These are phyloP conservation scores for Agaricus blazei DNA, from an alignment of 768 basidiomycete species.

Conservation along the genomic window DNA sequence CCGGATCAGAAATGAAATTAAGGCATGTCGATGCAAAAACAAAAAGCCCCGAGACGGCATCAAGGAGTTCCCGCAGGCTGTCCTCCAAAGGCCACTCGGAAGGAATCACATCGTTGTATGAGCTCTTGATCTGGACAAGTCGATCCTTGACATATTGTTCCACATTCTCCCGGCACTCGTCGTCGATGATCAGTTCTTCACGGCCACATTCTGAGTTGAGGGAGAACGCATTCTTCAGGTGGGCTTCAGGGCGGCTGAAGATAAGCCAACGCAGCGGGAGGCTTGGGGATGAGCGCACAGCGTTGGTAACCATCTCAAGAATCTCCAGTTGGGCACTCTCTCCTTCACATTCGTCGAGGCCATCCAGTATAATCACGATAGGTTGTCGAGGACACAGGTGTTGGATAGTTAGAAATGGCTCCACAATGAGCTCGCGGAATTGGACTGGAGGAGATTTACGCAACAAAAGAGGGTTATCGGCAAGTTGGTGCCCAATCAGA, in stretches of 20 bases:
- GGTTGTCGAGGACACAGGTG: not conserved
- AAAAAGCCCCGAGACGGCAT: not conserved
- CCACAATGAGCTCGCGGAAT: constrained; percentile 2
- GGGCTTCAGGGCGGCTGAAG: not conserved
- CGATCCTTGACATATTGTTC: not conserved
- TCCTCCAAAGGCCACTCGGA: not conserved
- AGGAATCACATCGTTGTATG: not conserved
- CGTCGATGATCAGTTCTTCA: not conserved
- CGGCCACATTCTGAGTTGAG: not conserved
- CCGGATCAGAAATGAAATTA: not conserved
- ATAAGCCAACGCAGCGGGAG: not conserved
- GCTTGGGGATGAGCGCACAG: not conserved
- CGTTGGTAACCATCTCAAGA: not conserved
- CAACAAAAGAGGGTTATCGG: not conserved
- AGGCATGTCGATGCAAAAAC: not conserved
- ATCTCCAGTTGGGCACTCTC: not conserved
- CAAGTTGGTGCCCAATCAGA: not conserved
- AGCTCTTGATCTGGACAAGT: too few species aligned
- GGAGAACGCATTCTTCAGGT: not conserved
- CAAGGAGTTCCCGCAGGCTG: not conserved
- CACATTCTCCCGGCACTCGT: not conserved
- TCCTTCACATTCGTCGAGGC: constrained; percentile 6
- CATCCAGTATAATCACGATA: not conserved
- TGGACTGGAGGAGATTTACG: not conserved
- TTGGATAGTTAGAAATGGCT: not conserved